Conservation (phyloP, 768 basidiomycete genomes). For the Boletus huronensis region DNA sequence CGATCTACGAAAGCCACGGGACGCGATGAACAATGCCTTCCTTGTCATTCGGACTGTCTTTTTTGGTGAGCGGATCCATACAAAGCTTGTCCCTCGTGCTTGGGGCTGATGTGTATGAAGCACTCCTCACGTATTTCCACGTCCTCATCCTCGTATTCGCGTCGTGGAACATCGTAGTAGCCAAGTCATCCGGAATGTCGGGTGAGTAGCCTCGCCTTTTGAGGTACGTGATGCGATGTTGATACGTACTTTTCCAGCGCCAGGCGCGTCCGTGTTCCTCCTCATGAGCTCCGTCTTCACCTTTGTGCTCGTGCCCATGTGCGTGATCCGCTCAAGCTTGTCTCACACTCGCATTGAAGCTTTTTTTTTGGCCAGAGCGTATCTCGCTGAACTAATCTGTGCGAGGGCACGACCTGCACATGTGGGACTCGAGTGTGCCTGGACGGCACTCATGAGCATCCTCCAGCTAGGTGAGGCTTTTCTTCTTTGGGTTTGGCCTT, state of each 20-base stretch:
- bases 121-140: constrained; percentile 48
- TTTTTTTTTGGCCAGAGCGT: constrained; percentile 18
- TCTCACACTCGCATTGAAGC: not conserved
- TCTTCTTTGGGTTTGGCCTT: not conserved
- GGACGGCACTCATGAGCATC: constrained; percentile 47
- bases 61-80: constrained; percentile 43
- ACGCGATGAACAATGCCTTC: constrained; percentile 48
- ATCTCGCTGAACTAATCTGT: constrained; percentile 36
- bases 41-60: constrained; percentile 53
- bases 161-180: constrained; percentile 51
- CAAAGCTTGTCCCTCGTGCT: not conserved
- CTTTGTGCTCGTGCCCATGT: constrained; percentile 32
- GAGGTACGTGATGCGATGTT: not conserved
- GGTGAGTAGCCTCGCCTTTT: constrained; percentile 30
- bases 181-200: constrained; percentile 32
- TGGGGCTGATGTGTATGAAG: constrained; percentile 13
- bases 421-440: constrained; percentile 52
- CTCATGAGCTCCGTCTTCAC: constrained; percentile 43
- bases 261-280: constrained; percentile 47
- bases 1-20: constrained; percentile 1
- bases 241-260: constrained; percentile 30
- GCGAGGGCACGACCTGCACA: constrained; percentile 38
- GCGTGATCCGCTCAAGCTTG: constrained; percentile 10
- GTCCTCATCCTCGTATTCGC: constrained; percentile 53
- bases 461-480: constrained; percentile 49